These are phyloP conservation scores for Phaeomoniella chlamydospora DNA, from an alignment of 2,329 filamentous ascomycete species.

Conservation along the genomic window DNA sequence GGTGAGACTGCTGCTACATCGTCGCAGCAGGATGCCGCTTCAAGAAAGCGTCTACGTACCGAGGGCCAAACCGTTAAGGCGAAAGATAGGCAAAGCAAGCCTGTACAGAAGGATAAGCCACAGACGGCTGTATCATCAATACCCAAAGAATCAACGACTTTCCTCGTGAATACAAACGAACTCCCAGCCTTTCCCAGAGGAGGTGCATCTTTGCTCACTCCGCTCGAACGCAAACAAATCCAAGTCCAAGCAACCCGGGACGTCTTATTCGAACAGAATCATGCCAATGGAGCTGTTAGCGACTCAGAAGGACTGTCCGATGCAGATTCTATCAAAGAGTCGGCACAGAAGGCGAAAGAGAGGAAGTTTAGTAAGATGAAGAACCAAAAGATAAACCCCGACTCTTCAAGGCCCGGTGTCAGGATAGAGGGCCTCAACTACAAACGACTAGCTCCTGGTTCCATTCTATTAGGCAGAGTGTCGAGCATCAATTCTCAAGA, in stretches of 20 bases:
- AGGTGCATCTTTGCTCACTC: conserved; percentile 78
- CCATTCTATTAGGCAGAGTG: conserved; percentile 76
- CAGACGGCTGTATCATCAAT: background rate
- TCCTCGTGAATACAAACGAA: conserved; percentile 31
- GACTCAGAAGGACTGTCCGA: conserved; percentile 36
- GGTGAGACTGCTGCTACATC: conserved; percentile 22
- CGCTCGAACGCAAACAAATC: conserved; percentile 92
- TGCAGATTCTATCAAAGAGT: conserved; percentile 35
- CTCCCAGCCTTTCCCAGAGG: conserved; percentile 86
- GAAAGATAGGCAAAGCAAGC: background rate
- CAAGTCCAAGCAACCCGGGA: conserved; percentile 85
- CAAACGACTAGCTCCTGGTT: conserved; percentile 78
- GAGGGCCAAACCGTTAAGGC: background rate
- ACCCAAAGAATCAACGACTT: background rate
- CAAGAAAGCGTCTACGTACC: background rate
- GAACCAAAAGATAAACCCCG: conserved; percentile 22
- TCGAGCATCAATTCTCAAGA: conserved; percentile 67
- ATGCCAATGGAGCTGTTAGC: background rate
- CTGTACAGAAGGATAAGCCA: background rate
- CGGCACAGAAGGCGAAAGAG: conserved; percentile 20
- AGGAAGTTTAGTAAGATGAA: conserved; percentile 20
- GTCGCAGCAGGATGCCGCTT: background rate
- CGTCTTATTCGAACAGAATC: conserved; percentile 57
- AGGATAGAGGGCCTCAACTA: conserved; percentile 80
- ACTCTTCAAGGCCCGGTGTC: conserved; percentile 39